These are phyloP conservation scores for Ceratonia siliqua DNA, from an alignment of 306 rosid species.

Conservation along the genomic window DNA sequence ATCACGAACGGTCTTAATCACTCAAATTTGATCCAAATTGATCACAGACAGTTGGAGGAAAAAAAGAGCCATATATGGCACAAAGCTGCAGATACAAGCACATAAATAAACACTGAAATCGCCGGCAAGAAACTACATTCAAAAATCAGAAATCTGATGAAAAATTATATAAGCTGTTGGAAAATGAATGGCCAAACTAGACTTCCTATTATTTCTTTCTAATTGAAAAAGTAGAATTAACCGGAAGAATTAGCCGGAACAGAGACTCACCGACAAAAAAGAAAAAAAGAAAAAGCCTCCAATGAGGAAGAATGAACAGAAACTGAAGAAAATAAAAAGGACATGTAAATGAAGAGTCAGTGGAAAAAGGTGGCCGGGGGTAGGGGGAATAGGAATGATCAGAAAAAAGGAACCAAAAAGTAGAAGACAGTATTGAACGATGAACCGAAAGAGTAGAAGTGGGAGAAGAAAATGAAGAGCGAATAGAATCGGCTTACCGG, in stretches of 20 bases:
- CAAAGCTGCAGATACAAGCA: not conserved
- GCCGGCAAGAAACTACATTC: not conserved
- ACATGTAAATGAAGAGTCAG: not conserved
- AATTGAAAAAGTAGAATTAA: not conserved
- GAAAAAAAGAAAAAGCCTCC: not conserved
- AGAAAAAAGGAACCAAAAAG: not conserved
- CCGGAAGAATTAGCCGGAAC: constrained; percentile 14
- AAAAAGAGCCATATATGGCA: not conserved
- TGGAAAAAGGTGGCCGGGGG: not conserved
- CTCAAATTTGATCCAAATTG: constrained; percentile 50
- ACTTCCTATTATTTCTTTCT: not conserved
- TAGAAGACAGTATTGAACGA: not conserved
- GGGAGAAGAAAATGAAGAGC: not conserved
- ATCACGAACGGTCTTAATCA: not conserved
- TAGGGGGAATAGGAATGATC: not conserved
- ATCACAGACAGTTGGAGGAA: not conserved
- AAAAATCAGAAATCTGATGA: not conserved
- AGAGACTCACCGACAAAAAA: constrained; percentile 52
- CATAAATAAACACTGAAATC: not conserved
- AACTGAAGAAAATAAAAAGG: constrained; percentile 14
- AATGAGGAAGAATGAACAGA: constrained; percentile 27
- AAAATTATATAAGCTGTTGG: not conserved
- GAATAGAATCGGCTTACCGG: constrained; percentile 52
- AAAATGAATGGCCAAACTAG: not conserved
- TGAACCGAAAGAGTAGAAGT: not conserved